Base-by-base conservation (phyloP, 1,284 basidiomycete species). In the Wolfiporia cocos region DNA sequence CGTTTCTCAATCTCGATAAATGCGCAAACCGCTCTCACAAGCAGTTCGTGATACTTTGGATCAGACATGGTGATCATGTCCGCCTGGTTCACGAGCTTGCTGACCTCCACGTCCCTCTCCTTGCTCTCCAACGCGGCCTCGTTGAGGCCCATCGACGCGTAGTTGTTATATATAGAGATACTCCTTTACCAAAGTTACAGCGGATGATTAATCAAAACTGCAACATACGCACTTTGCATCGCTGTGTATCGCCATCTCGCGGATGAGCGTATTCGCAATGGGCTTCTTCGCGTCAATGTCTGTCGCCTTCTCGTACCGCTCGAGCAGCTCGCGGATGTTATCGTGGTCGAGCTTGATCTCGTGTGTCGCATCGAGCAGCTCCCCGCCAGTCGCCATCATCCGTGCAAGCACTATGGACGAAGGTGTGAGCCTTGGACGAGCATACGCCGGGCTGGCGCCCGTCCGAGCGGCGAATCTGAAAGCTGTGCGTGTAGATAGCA, bases 341-440 rank as follows among this genome's bases (percentile, higher is more conserved):
- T 57, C 51, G 48, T 59, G 55, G 50, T 56, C 57, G 42, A 55
- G 38, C 48, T 53, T 55, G 46, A 57, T 53, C 46, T 55, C 53
- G 32, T 45, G 34, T 14, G 49, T 48, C 15, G 56, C 49, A 30
- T 57, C 51, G 30, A 57, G 47, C 19, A 44, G 19, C 33, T 24
- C 23, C 15, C 28, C 5, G 40, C 37, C 14, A n/a, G n/a, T n/a
- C 18, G 34, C 20, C 34, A 36, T 36, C 5, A n/a, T 23, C 14
- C 26, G 26, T 14, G 14, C 26, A 29, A 29, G 26, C 9, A 29
- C 9, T 14, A 29, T 29, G 26, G 7, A 9, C 26, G 26, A 7
- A 29, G 14, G 9, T 9, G 26, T 7, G 14, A 29, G 26, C 26
- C n/a, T n/a, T n/a, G n/a, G n/a, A n/a, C n/a, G n/a, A n/a, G n/a